Conservation (phyloP, 352 stramenopile species). For the Globisporangium paddicum region DNA sequence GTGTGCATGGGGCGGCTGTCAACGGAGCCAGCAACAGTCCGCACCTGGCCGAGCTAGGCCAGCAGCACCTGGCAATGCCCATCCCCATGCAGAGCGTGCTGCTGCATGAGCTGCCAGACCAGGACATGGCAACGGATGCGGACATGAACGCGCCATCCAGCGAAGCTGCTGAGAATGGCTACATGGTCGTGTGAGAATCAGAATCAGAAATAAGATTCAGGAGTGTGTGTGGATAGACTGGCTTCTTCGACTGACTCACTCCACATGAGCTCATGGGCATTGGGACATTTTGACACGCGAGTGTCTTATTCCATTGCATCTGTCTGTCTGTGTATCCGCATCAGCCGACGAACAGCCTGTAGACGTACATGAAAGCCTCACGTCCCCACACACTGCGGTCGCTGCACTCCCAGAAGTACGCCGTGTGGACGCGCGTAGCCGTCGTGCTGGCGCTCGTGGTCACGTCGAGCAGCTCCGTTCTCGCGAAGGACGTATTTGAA, state of each 20-base stretch:
- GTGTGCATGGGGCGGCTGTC: constrained; percentile 15
- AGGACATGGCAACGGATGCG: constrained; percentile 10
- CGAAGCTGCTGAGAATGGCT: constrained; percentile 12
- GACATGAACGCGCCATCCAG: not conserved
- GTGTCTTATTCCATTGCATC: not conserved
- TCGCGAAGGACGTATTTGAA: constrained; percentile 31
- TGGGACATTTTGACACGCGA: not conserved
- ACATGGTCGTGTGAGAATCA: constrained; percentile 36
- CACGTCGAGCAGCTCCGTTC: not conserved
- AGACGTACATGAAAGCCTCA: not conserved
- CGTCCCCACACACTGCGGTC: not conserved
- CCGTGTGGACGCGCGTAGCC: not conserved
- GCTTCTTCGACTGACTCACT: too few relatives aligned
- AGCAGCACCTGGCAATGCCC: not conserved
- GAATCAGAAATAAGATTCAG: too few relatives aligned
- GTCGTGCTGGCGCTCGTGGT: not conserved
- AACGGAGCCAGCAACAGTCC: constrained; percentile 3
- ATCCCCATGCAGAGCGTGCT: constrained; percentile 6
- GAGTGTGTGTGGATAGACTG: not conserved
- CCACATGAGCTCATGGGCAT: too few relatives aligned
- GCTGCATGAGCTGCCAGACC: not conserved
- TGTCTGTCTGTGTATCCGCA: not conserved
- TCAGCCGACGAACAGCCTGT: too few relatives aligned
- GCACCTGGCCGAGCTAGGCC: not conserved
- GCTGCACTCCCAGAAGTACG: too few relatives aligned